Base-by-base conservation (phyloP, 805 yeast species). In the Ogataea haglerorum region DNA sequence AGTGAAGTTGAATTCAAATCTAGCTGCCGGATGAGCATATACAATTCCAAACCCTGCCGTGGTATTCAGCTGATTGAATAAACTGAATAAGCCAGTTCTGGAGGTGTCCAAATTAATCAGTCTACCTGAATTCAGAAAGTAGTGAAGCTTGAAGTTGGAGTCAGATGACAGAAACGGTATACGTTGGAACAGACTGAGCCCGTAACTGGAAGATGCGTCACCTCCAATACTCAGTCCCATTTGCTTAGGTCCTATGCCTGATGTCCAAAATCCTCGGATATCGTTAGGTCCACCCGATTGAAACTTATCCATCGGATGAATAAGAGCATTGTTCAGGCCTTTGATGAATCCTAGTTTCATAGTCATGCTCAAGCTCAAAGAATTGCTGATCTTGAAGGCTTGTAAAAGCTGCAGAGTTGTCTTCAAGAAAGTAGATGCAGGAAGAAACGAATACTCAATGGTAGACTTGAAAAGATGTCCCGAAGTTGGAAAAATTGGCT, bases 231-330 rank as follows among this genome's bases (percentile, higher is more conserved):
- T 64, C 21, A 73, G 58, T 22, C 69, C 70, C 60, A 64, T 67
- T 36, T 69, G 68, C 48, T 75, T 76, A 2, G 82, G 82, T 0
- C 82, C 82, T 30, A 76, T 48, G 1, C 81, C 80, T 30, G 76
- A 70, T 43, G 75, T 52, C 9, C 61, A 55, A 49, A 75, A 77
- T 1, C 80, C 72, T 31, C 82, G 63, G 7, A 77, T 68, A 46
- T 76, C 82, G 48, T 76, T 76, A 10, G 82, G 75, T 2, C 82
- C 82, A n/a, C 82, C 82, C 3, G 70, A 60, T 50, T 69, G 73
- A 42, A 75, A 76, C 33, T 78, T 60, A 54, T 77, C 82, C 61
- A 76, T 63, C 6, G 76, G 60, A 48, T 63, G 68, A 10, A 68
- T 47, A 3, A 46, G 46, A 16, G 47, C 45, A 8, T 41, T 45